A percentile compares a stretch with the other conserved stretches of the same genome.
Conservation (phyloP, 768 basidiomycete genomes). For the Piloderma croceum region DNA sequence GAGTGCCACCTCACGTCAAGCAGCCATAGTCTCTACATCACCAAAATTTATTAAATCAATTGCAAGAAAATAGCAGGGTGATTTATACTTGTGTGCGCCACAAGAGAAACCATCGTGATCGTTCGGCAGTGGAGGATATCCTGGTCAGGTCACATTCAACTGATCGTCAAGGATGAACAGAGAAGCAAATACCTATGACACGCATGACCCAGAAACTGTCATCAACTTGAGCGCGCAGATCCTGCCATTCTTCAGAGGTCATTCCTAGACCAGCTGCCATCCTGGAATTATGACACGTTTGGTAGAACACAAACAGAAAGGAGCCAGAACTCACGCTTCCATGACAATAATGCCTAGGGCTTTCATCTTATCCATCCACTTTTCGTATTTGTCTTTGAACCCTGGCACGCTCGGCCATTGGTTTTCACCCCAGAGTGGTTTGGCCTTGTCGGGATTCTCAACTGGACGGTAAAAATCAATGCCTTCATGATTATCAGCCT, state of each 20-base stretch:
- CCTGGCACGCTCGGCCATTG: constrained; percentile 66
- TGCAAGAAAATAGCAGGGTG: no score
- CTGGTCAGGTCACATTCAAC: constrained; percentile 27
- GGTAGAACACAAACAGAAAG: not conserved
- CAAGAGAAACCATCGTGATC: constrained; percentile 82
- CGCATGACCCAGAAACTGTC: constrained; percentile 91
- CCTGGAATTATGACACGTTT: constrained; percentile 29
- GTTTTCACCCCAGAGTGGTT: constrained; percentile 78
- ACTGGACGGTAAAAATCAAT: constrained; percentile 79
- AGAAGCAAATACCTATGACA: constrained; percentile 52
- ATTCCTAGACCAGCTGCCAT: constrained; percentile 81
- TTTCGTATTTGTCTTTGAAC: constrained; percentile 61
- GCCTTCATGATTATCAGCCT: constrained; percentile 80
- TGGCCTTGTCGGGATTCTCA: constrained; percentile 60
- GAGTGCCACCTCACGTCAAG: constrained; percentile 53
- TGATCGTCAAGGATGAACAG: not conserved
- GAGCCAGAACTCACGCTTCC: constrained; percentile 52
- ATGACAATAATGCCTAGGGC: constrained; percentile 73
- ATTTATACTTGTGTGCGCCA: constrained; percentile 76
- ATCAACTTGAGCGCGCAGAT: constrained; percentile 63
- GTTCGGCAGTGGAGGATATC: constrained; percentile 81
- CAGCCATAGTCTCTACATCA: constrained; percentile 81
- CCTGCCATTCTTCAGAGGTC: constrained; percentile 61
- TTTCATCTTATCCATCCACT: constrained; percentile 86
- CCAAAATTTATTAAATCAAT: no score